Base-by-base conservation (phyloP, 129 eudicot species). In the Helianthus tuberosus region DNA sequence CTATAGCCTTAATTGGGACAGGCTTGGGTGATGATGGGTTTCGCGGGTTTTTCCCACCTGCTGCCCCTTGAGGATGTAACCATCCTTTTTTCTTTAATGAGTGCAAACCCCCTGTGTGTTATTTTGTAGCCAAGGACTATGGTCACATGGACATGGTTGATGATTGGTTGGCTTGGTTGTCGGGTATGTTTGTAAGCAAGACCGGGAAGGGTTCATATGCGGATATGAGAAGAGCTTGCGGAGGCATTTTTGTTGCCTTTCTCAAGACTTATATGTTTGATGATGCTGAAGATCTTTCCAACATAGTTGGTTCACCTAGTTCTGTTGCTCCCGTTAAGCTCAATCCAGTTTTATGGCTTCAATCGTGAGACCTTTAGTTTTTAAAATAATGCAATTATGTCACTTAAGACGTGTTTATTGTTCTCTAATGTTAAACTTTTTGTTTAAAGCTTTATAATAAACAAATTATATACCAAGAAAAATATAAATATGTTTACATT, bases 91-190 rank as follows among this genome's bases (percentile, higher is more conserved):
- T 80, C 67, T 80, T 52, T 54, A 80, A 74, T 10, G 84, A 80
- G 25, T 64, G 79, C 32, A 55, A 68, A 11, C 74, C 74, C 8
- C 79, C 80, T 3, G 39, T 54, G 20, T 80, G 79, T 59, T 80
- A 80, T 63, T 73, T 80, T 55, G 69, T 80, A 3, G 79, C 84
- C 9, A 80, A 38, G 70, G 75, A 74, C 48, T 74, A 58, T 66
- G 84, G 84, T 11, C 84, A 80, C 41, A 15, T 35, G 71, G 84
- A 80, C 47, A 80, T 80, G 79, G 41, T 81, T 27, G 64, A 81
- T 70, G 77, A 81, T 50, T 71, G 68, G 52, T 39, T 68, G 61
- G 69, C 16, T 14, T 13, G 72, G n/a, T 52, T 69, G 13, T 32
- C 76, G n/a, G 63, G 77, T 12, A 75, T 35, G 74, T 60, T 64